Percentiles rank a stretch among this genome's conserved stretches.
These are phyloP conservation scores for Cladophialophora carrionii DNA, from an alignment of 2,329 filamentous ascomycete species.

Conservation along the genomic window DNA sequence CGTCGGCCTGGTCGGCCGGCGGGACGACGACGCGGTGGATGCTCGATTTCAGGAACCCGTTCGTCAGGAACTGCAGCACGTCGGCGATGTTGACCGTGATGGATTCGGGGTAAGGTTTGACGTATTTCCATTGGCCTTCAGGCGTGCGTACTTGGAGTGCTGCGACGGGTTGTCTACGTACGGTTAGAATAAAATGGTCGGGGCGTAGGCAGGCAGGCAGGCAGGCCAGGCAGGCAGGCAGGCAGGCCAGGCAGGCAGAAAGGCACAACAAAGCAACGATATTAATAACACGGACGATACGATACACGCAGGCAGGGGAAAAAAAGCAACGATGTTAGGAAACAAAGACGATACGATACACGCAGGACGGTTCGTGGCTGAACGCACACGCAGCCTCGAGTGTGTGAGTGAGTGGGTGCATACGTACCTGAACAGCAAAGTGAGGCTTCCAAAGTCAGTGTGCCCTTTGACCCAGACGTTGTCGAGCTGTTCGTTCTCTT, in stretches of 20 bases:
- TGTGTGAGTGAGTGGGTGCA: no score
- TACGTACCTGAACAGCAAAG: constrained; percentile 54
- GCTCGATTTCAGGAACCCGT: constrained; percentile 55
- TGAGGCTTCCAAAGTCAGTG: constrained; percentile 61
- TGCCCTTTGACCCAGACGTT: constrained; percentile 55
- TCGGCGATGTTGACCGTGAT: constrained; percentile 59
- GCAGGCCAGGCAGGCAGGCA: not conserved
- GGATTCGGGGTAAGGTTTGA: constrained; percentile 51
- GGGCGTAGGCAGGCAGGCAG: not conserved
- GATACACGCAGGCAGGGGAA: no score
- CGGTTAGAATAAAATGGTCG: not conserved
- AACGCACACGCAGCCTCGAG: no score
- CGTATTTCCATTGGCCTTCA: constrained; percentile 54
- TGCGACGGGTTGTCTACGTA: constrained; percentile 57
- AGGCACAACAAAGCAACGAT: no score
- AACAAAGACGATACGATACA: no score
- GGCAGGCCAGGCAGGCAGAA: no score
- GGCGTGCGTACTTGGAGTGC: constrained; percentile 58
- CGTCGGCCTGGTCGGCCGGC: constrained; percentile 53
- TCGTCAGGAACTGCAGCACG: constrained; percentile 53
- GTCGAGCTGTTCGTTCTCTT: constrained; percentile 52
- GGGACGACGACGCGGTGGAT: constrained; percentile 57
- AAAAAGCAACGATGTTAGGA: no score
- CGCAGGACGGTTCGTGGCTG: no score
- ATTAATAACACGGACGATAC: no score